Conservation (phyloP, 2,329 filamentous ascomycete species). For the Calycina marina region DNA sequence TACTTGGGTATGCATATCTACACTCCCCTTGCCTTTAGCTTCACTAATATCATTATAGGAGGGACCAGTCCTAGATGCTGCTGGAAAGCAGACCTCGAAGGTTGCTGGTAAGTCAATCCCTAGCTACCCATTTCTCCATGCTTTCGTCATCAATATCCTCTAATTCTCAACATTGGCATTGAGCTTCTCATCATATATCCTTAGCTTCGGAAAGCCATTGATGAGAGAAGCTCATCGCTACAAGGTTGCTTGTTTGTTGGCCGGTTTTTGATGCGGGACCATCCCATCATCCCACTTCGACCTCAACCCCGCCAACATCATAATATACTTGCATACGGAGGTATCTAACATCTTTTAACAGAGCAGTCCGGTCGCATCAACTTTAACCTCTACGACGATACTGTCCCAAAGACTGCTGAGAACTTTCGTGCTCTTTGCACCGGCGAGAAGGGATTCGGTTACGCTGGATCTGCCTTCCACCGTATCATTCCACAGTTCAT, state of each 20-base stretch:
- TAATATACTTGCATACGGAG: conserved; percentile 4
- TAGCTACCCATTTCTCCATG: conserved; percentile 3
- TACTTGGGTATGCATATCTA: conserved; percentile 41
- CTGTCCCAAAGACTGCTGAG: conserved; percentile 88
- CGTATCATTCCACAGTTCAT: conserved; percentile 88
- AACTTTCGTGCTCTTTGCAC: conserved; percentile 94
- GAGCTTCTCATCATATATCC: conserved; percentile 8
- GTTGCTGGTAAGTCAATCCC: conserved; percentile 40
- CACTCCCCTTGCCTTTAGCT: background rate
- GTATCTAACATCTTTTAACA: conserved; percentile 16
- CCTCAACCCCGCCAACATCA: conserved; percentile 7
- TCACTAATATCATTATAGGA: conserved; percentile 22
- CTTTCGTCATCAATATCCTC: no score
- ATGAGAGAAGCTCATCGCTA: no score
- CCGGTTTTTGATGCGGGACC: no score
- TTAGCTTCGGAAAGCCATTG: no score
- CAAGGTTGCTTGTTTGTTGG: no score
- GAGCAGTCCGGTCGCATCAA: conserved; percentile 66
- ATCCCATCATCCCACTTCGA: conserved; percentile 10
- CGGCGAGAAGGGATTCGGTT: conserved; percentile 67
- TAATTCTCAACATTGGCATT: conserved; percentile 4
- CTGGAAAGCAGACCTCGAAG: conserved; percentile 36
- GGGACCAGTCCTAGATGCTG: conserved; percentile 53
- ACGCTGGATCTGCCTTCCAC: conserved; percentile 76
- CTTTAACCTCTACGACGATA: conserved; percentile 64